Base-by-base conservation (phyloP, 2,329 filamentous ascomycete genomes). In the Amphichorda felina region DNA sequence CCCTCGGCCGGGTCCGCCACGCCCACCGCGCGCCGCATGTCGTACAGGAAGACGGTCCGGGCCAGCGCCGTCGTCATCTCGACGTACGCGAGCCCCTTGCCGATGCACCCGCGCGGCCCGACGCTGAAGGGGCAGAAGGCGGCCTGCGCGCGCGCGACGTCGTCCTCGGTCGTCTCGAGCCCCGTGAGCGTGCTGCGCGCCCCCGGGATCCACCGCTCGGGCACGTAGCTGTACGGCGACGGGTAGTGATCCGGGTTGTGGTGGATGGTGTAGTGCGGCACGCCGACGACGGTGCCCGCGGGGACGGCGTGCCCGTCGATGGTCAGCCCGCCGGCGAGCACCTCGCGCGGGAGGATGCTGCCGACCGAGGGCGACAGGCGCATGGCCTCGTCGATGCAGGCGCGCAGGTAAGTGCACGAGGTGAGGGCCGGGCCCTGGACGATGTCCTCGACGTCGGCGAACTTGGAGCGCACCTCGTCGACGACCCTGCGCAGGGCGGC, bases 41-140 rank as follows among this genome's bases (percentile, higher is more conserved):
- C 78, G 41, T 76, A 82, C 44, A 72, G 40, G 43, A 63, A 81
- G 39, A 83, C 47, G 15, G 75, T 61, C 11, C 77, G 56, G 24
- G 77, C 78, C 37, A 83, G 52, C 2, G 75, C 71, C 5, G 72
- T 68, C 35, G 62, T 71, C 68, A 82, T 71, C 60, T 83, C 79
- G 30, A 72, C 65, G 45, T 82, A 80, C 2, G 78, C 78, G 30
- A 82, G 56, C 1, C 70, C 68, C 63, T 83, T 84, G 0, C 80
- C 81, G 37, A 85, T 82, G 49, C 81, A 86, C 2, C 78, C 78
- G 9, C 80, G 61, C 0, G 79, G 75, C 0, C 81, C 81, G 41
- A 83, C 62, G 31, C 71, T 77, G 46, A 86, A 86, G 2, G 84
- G 80, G 42, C 79, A 85, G 56, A 83, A 89, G 1, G 82, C 82